Evolutionary conservation across 2,329 filamentous ascomycete genomes (phyloP).

Genomic region (Penicillium sp.): DNA sequence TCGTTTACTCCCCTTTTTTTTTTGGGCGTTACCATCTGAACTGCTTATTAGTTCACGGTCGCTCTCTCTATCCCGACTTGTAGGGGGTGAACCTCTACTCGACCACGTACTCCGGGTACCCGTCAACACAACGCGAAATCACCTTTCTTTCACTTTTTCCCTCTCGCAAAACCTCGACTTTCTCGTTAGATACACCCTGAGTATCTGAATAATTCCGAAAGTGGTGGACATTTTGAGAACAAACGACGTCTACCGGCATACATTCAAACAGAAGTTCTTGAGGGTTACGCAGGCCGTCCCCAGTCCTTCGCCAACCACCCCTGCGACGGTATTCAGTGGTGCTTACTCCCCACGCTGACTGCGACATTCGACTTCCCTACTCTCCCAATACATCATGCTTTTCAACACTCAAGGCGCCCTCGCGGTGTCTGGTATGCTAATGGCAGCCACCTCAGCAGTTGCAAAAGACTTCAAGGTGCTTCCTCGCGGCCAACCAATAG

Average conservation of each 20-base stretch:
- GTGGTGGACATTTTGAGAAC: neutral
- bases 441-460: conserved; percentile 22
- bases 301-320: conserved; percentile 23
- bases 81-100: conserved; percentile 4
- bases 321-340: conserved; percentile 23
- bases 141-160: neutral
- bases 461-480: conserved; percentile 20
- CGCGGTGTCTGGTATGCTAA: conserved; percentile 25
- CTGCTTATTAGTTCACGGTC: neutral
- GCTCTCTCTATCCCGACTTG: neutral
- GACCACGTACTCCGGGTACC: neutral
- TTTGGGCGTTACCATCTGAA: neutral
- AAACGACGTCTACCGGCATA: conserved; percentile 7
- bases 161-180: neutral
- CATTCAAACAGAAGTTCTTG: conserved; percentile 14
- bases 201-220: neutral
- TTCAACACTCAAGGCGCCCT: conserved; percentile 28
- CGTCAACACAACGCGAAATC: conserved; percentile 5
- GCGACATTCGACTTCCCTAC: conserved; percentile 4
- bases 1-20: conserved; percentile 1
- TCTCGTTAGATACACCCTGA: neutral
- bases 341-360: conserved; percentile 8
- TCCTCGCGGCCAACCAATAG: conserved; percentile 8
- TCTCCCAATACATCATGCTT: conserved; percentile 25
- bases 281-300: conserved; percentile 44